Evolutionary conservation across 331 rosid genomes (phyloP).

Genomic region (Pyrus hybrid): DNA sequence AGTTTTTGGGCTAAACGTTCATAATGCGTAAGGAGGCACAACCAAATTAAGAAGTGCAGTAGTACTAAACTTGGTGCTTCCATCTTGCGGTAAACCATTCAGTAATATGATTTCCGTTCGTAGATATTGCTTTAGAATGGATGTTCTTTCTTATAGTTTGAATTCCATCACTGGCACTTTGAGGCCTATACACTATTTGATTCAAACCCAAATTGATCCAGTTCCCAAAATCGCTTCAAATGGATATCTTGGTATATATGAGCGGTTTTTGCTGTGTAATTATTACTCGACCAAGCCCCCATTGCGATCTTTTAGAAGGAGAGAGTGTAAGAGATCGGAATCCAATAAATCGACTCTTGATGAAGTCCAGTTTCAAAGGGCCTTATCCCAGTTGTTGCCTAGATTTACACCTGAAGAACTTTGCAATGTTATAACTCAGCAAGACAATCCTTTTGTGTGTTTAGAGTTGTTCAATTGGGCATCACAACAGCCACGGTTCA

Average conservation of each 20-base stretch:
- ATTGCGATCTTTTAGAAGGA: constrained; percentile 56
- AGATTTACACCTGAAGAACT: constrained; percentile 78
- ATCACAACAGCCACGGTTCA: constrained; percentile 62
- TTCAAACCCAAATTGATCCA: neutral
- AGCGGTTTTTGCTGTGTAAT: constrained; percentile 15
- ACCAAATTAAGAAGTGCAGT: neutral
- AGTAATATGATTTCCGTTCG: constrained; percentile 22
- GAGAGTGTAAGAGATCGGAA: constrained; percentile 52
- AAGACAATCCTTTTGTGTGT: constrained; percentile 61
- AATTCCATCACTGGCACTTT: constrained; percentile 1
- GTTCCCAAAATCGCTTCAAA: constrained; percentile 15
- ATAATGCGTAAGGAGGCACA: constrained; percentile 8
- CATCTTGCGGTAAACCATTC: neutral
- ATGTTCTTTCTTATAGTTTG: neutral
- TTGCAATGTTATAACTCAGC: constrained; percentile 40
- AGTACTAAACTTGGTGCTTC: neutral
- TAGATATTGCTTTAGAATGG: constrained; percentile 25
- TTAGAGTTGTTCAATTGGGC: constrained; percentile 86
- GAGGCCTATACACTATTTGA: neutral
- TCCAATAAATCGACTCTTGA: constrained; percentile 40
- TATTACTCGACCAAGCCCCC: constrained; percentile 49
- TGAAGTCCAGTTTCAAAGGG: constrained; percentile 47
- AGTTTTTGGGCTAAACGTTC: neutral
- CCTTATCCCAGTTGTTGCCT: constrained; percentile 63
- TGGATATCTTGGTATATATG: constrained; percentile 5